Evolutionary conservation across 495 filamentous ascomycete species (phyloP), one percentile per base, ranked within the genome.

Genomic region (Aspergillus saccharolyticus): DNA sequence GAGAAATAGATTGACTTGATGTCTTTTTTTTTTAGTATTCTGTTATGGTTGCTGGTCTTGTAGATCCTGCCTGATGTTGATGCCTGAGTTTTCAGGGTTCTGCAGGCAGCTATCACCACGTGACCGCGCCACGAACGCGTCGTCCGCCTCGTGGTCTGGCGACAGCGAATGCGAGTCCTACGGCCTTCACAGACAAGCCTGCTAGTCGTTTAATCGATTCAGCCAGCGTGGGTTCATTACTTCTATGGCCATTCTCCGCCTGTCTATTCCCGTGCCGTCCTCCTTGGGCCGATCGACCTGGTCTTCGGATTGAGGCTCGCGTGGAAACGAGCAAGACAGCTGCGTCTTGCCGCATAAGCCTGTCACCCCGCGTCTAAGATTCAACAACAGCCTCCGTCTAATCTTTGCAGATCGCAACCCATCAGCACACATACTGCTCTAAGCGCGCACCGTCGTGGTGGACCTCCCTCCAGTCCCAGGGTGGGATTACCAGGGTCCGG

Each of bases 61-160:
- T n/a, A 19, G 18, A 22, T 21, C 21, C 44, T 46, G 17, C 17
- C 44, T 46, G 15, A 22, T 48, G 45, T 12, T 28, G 24, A 15
- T 15, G 44, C 52, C 30, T 47, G 44, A 44, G 10, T 24, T 6
- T 12, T 49, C 52, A 55, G 57, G 53, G 52, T 42, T 22, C 1
- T 7, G 25, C 18, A 39, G 5, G 2, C 33, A 12, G 25, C 12
- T 39, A 39, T 39, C 33, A 9, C 10, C 66, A 76, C 71, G 70
- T 76, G 73, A 76, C 65, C 67, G 67, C 66, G 72, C 65, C 58
- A 63, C 62, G 62, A 48, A 75, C 73, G 73, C 71, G 73, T 70
- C 67, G 65, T n/a, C 39, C 24, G 15, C 53, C 47, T 25, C 28
- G 15, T 33, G 21, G n/a, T 17, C 17, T 43, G 25, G 17, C 51